Evolutionary conservation across 1,284 basidiomycete species (phyloP), one percentile per base, ranked within the genome.

Genomic region (Cerioporus squamosus): DNA sequence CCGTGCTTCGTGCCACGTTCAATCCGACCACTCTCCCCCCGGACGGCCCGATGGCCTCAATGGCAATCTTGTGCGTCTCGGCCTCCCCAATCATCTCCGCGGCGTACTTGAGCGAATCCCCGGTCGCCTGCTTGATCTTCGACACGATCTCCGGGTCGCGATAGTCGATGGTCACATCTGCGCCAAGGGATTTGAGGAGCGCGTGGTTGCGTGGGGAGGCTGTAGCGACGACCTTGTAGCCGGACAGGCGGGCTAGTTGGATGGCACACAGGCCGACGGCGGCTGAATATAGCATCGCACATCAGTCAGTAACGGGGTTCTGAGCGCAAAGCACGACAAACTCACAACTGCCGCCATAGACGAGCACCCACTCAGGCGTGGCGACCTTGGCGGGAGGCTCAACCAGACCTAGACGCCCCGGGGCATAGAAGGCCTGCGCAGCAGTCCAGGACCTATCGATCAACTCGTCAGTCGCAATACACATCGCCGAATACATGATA

Each of bases 261-360:
- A 81, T 67, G 2, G 76, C 77, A 64, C 73, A 79, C 23, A 76
- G 68, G 5, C 81, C 80, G 36, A 81, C 79, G 17, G 64, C 63
- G 26, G 67, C 68, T 66, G 53, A 36, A 23, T 12, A 14, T 10
- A 17, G 33, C 3, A 36, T 36, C 33, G 14, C 14, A 1, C 33
- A 12, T 12, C 12, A 17, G 33, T 36, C 2, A 36, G 33, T 17
- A 36, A 14, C 14, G 15, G 33, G 3, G 33, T 36, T 5, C 29
- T 29, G 10, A 29, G 33, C 33, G 29, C 29, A 29, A 29, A 29
- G 2, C 15, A 14, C 33, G 15, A 5, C 5, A 10, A 3, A 57
- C 67, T 52, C 44, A 68, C 69, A 59, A 52, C 70, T 71, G 45
- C 70, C 73, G 55, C 74, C 74, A 23, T 69, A 64, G 51, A 74